Base-by-base conservation (phyloP, 2,329 filamentous ascomycete genomes). In the Mycosphaerella sp. region DNA sequence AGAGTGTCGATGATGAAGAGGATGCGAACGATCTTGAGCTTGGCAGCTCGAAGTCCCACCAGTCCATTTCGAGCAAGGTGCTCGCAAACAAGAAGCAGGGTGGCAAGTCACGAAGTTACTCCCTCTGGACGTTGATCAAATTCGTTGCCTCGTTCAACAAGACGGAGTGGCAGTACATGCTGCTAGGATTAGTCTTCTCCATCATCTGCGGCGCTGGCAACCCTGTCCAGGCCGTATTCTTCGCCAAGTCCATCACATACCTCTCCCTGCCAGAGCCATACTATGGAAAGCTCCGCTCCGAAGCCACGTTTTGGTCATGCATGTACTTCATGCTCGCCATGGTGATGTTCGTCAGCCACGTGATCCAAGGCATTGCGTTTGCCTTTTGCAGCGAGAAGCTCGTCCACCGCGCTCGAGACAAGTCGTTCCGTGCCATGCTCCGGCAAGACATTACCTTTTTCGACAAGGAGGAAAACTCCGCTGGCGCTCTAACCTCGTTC, bases 361-460 rank as follows among this genome's bases (percentile, higher is more conserved):
- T 79, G 17, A 70, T 74, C 5, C 86, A 92, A 65, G 89, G 89
- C 48, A 64, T 87, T 48, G 76, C 84, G 2, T 91, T 97, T 63
- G 91, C 89, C 14, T 84, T 83, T 65, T 91, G 88, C 73, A 93
- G 89, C n/a, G 89, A 95, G 73, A 80, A 83, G 40, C 80, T 97
- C 23, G 81, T 96, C 51, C 87, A 89, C 67, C 84, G 89, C 17
- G 89, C 92, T 1, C 83, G 93, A 63, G 84, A 93, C 69, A 78
- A 78, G 54, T 87, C 90, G 6, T 96, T 98, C 76, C 80, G 91
- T 32, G 79, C 85, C 23, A 89, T 97, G 75, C 81, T 97, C 48
- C 87, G 91, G 60, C 92, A 97, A 71, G 93, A 97, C 59, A 91
- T 97, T 55, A 77, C 83, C 29, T 97, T 91, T 71, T 98, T 96